Percentiles rank a stretch among this genome's conserved stretches.
phyloP scores from a whole-genome alignment of 441 rosid genomes.

The Arabidopsis lyrata region DNA sequence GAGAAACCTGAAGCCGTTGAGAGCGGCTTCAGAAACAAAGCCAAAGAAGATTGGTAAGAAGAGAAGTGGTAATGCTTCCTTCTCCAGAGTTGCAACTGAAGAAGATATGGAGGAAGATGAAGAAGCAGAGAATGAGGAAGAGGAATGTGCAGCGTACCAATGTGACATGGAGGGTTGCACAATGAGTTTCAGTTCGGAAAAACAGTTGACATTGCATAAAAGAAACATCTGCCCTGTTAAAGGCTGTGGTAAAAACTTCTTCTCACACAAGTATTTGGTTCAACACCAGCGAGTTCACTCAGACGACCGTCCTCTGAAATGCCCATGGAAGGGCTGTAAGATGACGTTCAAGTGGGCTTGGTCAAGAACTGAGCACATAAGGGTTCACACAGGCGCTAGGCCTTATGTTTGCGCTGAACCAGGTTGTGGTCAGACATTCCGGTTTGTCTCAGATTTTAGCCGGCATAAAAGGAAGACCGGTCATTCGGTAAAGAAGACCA shows the following conservation, averaged over 20 bases:
- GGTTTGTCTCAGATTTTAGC: slow-evolving; percentile 97
- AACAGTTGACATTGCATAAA: slow-evolving; percentile 81
- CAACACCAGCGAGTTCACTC: slow-evolving; percentile 91
- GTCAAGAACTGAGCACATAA: slow-evolving; percentile 95
- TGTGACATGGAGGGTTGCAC: slow-evolving; percentile 96
- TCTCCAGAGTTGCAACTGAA: slow-evolving; percentile 49
- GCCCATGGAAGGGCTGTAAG: slow-evolving; percentile 99
- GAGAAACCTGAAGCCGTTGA: slow-evolving; percentile 60
- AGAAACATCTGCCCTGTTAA: slow-evolving; percentile 89
- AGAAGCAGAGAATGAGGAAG: slow-evolving; percentile 53
- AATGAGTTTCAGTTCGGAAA: slow-evolving; percentile 82
- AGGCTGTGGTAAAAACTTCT: slow-evolving; percentile 92
- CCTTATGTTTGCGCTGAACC: slow-evolving; percentile 87
- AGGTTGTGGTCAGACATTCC: slow-evolving; percentile 95
- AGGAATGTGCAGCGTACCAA: slow-evolving; percentile 51
- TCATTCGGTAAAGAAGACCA: slow-evolving; percentile 76
- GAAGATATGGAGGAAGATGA: slow-evolving; percentile 56
- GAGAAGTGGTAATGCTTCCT: slow-evolving; percentile 49
- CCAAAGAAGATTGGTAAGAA: slow-evolving; percentile 62
- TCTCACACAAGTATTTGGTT: slow-evolving; percentile 96
- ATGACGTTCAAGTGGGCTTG: slow-evolving; percentile 99
- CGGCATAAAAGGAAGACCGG: slow-evolving; percentile 98
- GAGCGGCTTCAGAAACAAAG: slow-evolving; percentile 53
- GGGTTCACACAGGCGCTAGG: slow-evolving; percentile 99
- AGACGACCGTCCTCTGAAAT: slow-evolving; percentile 96